Evolutionary conservation across 345 rosid species (phyloP).

Genomic region (Gossypium stocksii): DNA sequence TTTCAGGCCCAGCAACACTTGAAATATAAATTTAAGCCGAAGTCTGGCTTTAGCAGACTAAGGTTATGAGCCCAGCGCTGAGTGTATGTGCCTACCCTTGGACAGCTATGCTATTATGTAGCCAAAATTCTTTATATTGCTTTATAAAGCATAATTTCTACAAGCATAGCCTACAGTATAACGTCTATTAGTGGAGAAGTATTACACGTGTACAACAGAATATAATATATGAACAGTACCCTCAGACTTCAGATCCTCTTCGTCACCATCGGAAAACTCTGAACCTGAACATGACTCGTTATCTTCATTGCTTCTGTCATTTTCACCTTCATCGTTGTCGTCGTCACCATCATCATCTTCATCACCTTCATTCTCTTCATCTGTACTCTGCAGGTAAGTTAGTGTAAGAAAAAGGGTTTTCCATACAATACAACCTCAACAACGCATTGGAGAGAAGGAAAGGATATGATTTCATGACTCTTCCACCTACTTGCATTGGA

Average conservation of each 20-base stretch:
- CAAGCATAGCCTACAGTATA: not conserved
- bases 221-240: slow-evolving; percentile 34
- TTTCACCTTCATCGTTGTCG: slow-evolving; percentile 18
- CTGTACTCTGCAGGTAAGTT: slow-evolving; percentile 38
- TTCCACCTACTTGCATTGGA: not conserved
- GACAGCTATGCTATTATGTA: not conserved
- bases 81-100: not conserved
- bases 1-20: not conserved
- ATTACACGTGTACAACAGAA: not conserved
- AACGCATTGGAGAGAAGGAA: not conserved
- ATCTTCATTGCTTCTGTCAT: slow-evolving; percentile 22
- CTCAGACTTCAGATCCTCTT: slow-evolving; percentile 34
- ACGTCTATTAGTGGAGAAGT: not conserved
- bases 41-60: not conserved
- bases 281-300: slow-evolving; percentile 39
- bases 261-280: slow-evolving; percentile 39
- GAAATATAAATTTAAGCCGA: not conserved
- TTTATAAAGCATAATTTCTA: not conserved
- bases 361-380: slow-evolving; percentile 26
- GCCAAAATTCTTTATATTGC: not conserved
- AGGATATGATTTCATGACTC: not conserved
- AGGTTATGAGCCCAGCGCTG: not conserved
- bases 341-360: not conserved
- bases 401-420: not conserved
- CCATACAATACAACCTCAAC: not conserved